Conservation (phyloP, 2,329 filamentous ascomycete genomes). For the Lomentospora prolificans region DNA sequence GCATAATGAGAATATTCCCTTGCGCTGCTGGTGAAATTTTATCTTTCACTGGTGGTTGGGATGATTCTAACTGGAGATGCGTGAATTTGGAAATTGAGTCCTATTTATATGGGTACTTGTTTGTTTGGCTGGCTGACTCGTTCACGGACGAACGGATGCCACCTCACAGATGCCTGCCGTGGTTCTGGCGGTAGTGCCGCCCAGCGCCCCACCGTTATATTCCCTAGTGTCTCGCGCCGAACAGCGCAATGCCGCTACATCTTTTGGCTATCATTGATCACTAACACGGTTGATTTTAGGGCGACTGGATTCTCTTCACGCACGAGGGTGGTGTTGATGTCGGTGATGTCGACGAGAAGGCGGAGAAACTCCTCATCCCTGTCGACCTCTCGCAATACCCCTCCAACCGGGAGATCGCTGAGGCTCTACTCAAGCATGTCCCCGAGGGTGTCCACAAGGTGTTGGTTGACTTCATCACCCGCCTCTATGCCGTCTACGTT, state of each 20-base stretch:
- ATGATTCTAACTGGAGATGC: not conserved
- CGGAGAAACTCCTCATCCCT: conserved; percentile 95
- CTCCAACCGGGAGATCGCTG: conserved; percentile 88
- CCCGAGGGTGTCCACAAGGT: conserved; percentile 95
- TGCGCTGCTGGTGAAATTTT: not conserved
- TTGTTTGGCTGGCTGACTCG: conserved; percentile 6
- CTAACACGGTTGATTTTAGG: conserved; percentile 45
- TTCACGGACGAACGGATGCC: conserved; percentile 26
- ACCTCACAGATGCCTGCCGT: conserved; percentile 1
- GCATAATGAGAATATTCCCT: not conserved
- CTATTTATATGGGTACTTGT: conserved; percentile 10
- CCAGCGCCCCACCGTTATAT: conserved; percentile 2
- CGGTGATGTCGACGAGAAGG: conserved; percentile 97
- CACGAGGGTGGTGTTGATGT: conserved; percentile 99
- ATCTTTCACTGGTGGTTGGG: not conserved
- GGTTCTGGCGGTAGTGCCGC: not conserved
- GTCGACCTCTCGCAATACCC: conserved; percentile 92
- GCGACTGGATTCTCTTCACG: conserved; percentile 99
- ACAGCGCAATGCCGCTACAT: no score
- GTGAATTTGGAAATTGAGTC: not conserved
- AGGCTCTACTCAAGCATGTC: conserved; percentile 79
- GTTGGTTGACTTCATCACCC: conserved; percentile 96
- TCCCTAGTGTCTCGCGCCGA: not conserved
- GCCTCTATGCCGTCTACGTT: conserved; percentile 66
- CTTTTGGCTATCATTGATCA: not conserved